Evolutionary conservation across 768 basidiomycete species (phyloP).

Genomic region (Tricholomella constricta): DNA sequence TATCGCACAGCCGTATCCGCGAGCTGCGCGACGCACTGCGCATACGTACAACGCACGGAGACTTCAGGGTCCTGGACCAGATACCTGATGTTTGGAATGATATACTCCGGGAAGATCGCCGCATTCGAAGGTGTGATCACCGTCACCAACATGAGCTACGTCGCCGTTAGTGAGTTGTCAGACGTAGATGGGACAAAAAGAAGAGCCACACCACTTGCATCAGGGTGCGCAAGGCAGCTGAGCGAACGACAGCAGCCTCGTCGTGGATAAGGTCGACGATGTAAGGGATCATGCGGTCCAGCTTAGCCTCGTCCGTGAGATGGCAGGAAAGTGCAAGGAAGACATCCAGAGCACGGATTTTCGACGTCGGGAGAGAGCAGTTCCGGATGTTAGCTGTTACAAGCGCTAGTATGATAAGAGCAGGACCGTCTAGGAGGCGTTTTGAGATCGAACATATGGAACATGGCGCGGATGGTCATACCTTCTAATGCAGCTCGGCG

Average conservation of each 20-base stretch:
- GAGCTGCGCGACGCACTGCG: constrained; percentile 81
- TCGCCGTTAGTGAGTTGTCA: not conserved
- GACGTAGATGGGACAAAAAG: not conserved
- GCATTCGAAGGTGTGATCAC: constrained; percentile 35
- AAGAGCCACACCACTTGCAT: constrained; percentile 72
- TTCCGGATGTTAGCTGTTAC: constrained; percentile 90
- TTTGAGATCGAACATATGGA: not conserved
- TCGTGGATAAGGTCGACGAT: constrained; percentile 88
- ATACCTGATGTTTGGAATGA: constrained; percentile 86
- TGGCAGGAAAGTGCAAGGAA: constrained; percentile 80
- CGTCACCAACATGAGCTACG: constrained; percentile 26
- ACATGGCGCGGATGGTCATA: constrained; percentile 20
- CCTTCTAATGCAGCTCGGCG: constrained; percentile 65
- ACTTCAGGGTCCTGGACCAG: constrained; percentile 84
- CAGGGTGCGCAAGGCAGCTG: constrained; percentile 73
- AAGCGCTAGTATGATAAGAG: constrained; percentile 84
- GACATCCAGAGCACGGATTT: constrained; percentile 82
- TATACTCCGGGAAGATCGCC: constrained; percentile 91
- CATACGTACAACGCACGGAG: constrained; percentile 76
- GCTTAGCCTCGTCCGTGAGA: constrained; percentile 91
- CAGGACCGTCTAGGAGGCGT: constrained; percentile 72
- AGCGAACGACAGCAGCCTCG: constrained; percentile 81
- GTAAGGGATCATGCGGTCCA: constrained; percentile 92
- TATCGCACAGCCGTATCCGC: constrained; percentile 87
- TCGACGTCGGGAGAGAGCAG: constrained; percentile 82